Base-by-base conservation (phyloP, 495 filamentous ascomycete genomes). In the Baudoinia panamericana region DNA sequence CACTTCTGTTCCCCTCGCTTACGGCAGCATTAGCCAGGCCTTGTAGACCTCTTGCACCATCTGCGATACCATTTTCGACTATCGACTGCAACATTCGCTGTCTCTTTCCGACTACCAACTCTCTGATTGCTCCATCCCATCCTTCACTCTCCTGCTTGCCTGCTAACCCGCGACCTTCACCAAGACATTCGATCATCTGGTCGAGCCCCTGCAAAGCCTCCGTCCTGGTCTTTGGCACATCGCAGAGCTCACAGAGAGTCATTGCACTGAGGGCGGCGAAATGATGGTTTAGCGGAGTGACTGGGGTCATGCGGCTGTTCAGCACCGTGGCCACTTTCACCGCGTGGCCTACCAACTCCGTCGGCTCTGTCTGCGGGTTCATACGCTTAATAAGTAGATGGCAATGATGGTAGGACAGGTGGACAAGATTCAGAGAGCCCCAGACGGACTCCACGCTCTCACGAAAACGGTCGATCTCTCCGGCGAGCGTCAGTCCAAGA, bases 371-470 rank as follows among this genome's bases (percentile, higher is more conserved):
- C 52, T 72, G 56, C 55, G 66, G 60, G 61, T 72, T 63, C 64
- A 74, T 46, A 43, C 72, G 61, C 35, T 73, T 68, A 20, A 72
- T 66, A 12, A 86, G 60, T 10, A 87, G 64, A 27, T 73, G 71
- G 33, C 74, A 57, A 46, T 84, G 81, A 74, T 81, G 82, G 58
- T 84, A 88, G 3, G 75, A 69, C 28, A 88, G 70, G 36, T 75
- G 66, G 23, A 85, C 63, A 9, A 81, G 56, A 19, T 50, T 53
- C 9, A 51, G 24, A 62, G 65, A 34, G 62, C 56, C 43, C 57
- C 62, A 16, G 51, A 50, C 11, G 49, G 56, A 2, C 50, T 61
- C 43, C 61, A 73, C 57, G 36, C 61, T 49, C 47, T 66, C 63
- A 7, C 64, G 60, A 31, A 66, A 68, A 11, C 60, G 52, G 27